A percentile compares a stretch with the other conserved stretches of the same genome.
phyloP scores from a whole-genome alignment of 2,329 filamentous ascomycete species.

The Sporothrix variecibatus region DNA sequence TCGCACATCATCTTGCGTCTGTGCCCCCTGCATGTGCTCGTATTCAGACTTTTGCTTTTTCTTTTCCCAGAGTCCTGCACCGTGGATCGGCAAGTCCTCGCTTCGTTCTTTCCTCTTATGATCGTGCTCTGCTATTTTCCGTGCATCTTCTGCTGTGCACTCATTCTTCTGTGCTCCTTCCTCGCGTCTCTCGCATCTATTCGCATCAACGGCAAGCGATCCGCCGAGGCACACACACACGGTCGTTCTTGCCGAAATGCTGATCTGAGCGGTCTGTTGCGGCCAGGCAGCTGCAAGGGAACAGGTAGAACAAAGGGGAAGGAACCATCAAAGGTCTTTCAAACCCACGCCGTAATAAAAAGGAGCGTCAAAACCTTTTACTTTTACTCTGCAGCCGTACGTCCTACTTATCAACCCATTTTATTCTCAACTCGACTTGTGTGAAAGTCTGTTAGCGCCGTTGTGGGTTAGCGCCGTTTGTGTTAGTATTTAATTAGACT shows the following conservation, averaged over 20 bases:
- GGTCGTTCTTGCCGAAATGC: not conserved
- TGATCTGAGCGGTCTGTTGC: not conserved
- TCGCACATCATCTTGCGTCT: not conserved
- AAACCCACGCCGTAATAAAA: not conserved
- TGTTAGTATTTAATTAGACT: not conserved
- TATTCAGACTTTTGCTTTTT: not conserved
- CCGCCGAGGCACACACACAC: not conserved
- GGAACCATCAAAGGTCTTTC: not conserved
- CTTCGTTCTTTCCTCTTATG: not conserved
- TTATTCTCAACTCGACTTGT: no score
- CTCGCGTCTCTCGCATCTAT: not conserved
- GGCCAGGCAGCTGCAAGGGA: not conserved
- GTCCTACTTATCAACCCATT: no score
- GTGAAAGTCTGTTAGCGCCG: no score
- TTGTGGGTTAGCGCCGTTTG: not conserved
- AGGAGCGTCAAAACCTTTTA: not conserved
- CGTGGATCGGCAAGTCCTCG: not conserved
- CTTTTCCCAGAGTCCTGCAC: not conserved
- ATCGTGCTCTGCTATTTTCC: not conserved
- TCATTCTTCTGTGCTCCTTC: not conserved
- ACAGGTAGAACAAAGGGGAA: not conserved
- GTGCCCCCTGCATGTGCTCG: constrained; percentile 1
- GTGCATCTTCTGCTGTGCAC: not conserved
- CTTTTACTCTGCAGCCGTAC: no score
- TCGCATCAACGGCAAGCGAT: not conserved